phyloP scores from a whole-genome alignment of 1,284 basidiomycete species.

The Ustilago hordei region DNA sequence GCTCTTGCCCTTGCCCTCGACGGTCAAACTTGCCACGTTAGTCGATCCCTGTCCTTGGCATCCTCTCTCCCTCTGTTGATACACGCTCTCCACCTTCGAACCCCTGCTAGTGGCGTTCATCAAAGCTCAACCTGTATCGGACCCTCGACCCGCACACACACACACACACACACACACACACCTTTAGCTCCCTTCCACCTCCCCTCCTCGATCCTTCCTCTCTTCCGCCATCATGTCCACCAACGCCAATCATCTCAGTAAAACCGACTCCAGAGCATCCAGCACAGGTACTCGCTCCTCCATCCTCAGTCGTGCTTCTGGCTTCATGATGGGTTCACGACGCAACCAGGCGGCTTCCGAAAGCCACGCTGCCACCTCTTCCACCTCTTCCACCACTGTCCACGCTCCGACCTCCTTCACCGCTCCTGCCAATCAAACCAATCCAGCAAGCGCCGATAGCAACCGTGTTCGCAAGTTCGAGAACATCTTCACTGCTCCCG shows the following conservation, averaged over 20 bases:
- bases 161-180: no score
- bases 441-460: not conserved
- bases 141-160: not conserved
- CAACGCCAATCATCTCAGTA: slow-evolving; percentile 14
- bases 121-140: not conserved
- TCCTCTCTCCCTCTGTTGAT: not conserved
- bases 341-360: slow-evolving; percentile 24
- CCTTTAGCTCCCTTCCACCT: not conserved
- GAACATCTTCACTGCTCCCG: slow-evolving; percentile 55
- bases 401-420: not conserved
- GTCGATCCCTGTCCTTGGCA: slow-evolving; percentile 7
- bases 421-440: not conserved
- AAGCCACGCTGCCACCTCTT: slow-evolving; percentile 17
- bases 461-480: slow-evolving; percentile 40
- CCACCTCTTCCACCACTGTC: slow-evolving; percentile 15
- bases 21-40: not conserved
- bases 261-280: slow-evolving; percentile 41
- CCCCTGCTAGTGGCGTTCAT: not conserved
- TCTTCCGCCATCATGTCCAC: slow-evolving; percentile 38
- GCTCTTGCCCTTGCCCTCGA: not conserved
- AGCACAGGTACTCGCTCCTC: slow-evolving; percentile 41
- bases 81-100: not conserved
- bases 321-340: slow-evolving; percentile 43
- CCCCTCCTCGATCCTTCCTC: not conserved
- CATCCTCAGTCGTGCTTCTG: slow-evolving; percentile 44